Evolutionary conservation across 2,329 filamentous ascomycete genomes (phyloP).

Genomic region (Lasiodiplodia sp.): DNA sequence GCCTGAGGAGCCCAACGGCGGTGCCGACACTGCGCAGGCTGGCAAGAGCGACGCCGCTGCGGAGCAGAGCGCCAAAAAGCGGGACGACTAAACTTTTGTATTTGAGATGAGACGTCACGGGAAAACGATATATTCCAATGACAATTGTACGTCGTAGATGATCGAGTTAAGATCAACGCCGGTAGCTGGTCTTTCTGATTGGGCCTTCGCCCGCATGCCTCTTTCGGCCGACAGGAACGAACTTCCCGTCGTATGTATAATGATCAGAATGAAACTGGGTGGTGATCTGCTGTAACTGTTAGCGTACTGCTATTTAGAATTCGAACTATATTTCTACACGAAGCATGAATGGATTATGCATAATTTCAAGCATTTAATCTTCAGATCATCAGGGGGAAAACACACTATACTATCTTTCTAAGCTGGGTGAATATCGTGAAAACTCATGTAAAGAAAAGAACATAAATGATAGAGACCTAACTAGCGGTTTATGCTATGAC

Average conservation of each 20-base stretch:
- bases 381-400: no score
- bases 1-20: constrained; percentile 56
- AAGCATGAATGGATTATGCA: background rate
- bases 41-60: background rate
- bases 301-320: background rate
- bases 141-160: background rate
- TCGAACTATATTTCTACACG: background rate
- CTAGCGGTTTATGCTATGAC: no score
- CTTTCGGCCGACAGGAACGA: background rate
- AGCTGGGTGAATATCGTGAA: no score
- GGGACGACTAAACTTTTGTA: constrained; percentile 22
- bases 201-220: background rate
- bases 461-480: no score
- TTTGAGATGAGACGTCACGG: constrained; percentile 8
- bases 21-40: constrained; percentile 13
- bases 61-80: constrained; percentile 22
- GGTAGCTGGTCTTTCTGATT: background rate
- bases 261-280: constrained; percentile 11
- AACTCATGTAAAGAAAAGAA: no score
- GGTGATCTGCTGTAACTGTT: background rate
- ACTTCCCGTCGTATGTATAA: constrained; percentile 1
- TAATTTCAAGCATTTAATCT: background rate
- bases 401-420: no score
- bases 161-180: background rate
- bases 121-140: background rate